Percentiles rank a stretch among this genome's conserved stretches.
These are phyloP conservation scores for Pythium grandisporangium DNA, from an alignment of 352 stramenopile species.

Conservation along the genomic window DNA sequence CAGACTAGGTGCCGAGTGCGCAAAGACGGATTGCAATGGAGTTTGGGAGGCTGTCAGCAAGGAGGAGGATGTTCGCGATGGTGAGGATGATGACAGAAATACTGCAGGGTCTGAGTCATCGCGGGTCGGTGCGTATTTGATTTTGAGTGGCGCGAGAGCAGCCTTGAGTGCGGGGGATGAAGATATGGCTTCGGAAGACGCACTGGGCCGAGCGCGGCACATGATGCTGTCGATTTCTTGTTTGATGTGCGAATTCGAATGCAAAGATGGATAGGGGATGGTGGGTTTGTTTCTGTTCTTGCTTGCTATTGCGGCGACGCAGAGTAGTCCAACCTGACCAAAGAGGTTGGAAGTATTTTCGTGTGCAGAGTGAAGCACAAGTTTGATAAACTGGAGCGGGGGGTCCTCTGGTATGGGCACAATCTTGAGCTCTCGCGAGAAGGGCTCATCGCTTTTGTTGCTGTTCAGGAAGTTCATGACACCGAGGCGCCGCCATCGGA, in stretches of 20 bases:
- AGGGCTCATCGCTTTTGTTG: too few relatives aligned
- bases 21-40: neutral
- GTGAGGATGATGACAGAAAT: too few relatives aligned
- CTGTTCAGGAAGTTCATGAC: too few relatives aligned
- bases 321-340: constrained; percentile 36
- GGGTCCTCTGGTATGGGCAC: constrained; percentile 16
- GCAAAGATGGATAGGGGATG: too few relatives aligned
- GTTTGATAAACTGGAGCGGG: constrained; percentile 23
- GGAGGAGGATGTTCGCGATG: constrained; percentile 3
- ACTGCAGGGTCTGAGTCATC: too few relatives aligned
- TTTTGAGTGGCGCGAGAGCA: neutral
- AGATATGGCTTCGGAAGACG: too few relatives aligned
- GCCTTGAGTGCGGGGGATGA: neutral
- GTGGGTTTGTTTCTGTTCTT: too few relatives aligned
- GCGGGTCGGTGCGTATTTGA: too few relatives aligned
- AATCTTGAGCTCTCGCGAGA: constrained; percentile 47
- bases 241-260: neutral
- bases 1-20: too few relatives aligned
- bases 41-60: neutral
- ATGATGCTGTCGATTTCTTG: neutral
- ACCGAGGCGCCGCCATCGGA: constrained; percentile 25
- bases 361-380: constrained; percentile 38
- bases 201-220: too few relatives aligned
- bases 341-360: constrained; percentile 32
- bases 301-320: constrained; percentile 11